These are phyloP conservation scores for Stentor roeselii DNA, from an alignment of 73 alveolate genomes.

Conservation along the genomic window DNA sequence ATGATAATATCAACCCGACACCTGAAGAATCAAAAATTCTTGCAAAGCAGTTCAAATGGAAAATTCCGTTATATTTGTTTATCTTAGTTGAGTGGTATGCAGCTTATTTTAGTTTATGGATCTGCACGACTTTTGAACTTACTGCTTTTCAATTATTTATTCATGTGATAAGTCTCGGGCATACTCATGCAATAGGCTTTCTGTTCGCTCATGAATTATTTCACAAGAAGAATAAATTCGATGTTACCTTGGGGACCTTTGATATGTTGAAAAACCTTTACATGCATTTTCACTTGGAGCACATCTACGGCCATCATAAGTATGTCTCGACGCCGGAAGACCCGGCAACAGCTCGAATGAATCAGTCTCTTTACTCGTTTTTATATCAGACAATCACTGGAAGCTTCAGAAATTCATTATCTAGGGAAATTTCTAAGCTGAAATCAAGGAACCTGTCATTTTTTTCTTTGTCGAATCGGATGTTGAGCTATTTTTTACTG, in stretches of 20 bases:
- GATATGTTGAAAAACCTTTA: slow-evolving; percentile 60
- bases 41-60: slow-evolving; percentile 31
- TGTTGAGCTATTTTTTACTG: slow-evolving; percentile 8
- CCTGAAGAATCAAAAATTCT: slow-evolving; percentile 42
- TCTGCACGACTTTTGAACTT: slow-evolving; percentile 21
- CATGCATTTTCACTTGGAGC: slow-evolving; percentile 76
- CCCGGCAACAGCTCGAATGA: slow-evolving; percentile 71
- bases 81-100: slow-evolving; percentile 41
- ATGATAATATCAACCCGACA: slow-evolving; percentile 48
- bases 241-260: slow-evolving; percentile 59
- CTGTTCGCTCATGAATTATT: slow-evolving; percentile 76
- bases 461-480: slow-evolving; percentile 22
- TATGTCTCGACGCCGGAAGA: slow-evolving; percentile 74
- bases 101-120: slow-evolving; percentile 30
- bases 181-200: slow-evolving; percentile 48
- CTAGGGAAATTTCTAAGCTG: slow-evolving; percentile 25
- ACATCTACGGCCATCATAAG: slow-evolving; percentile 74
- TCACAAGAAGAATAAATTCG: slow-evolving; percentile 59
- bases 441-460: slow-evolving; percentile 3
- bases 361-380: slow-evolving; percentile 44
- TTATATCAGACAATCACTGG: slow-evolving; percentile 51
- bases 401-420: slow-evolving; percentile 53
- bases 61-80: slow-evolving; percentile 42
- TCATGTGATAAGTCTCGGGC: slow-evolving; percentile 26
- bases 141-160: not conserved